These are phyloP conservation scores for Globisporangium rhizosaccharum DNA, from an alignment of 352 stramenopile genomes.

Conservation along the genomic window DNA sequence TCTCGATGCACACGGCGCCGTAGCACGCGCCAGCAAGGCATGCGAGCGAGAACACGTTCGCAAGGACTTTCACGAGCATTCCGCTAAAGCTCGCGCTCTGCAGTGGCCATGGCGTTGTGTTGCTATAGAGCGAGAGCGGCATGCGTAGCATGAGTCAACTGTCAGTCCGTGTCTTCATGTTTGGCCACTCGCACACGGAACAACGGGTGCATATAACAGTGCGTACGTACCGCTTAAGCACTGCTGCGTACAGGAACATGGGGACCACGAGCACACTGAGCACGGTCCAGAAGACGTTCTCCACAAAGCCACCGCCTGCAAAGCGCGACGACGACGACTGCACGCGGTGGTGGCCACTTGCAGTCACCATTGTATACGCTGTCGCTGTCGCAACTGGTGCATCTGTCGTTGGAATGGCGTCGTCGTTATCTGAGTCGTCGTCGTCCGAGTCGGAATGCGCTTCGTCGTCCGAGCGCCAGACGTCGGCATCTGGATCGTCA, in stretches of 20 bases:
- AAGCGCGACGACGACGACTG: conserved; percentile 20
- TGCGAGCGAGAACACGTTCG: conserved; percentile 32
- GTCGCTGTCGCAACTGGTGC: conserved; percentile 5
- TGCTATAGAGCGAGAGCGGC: neutral
- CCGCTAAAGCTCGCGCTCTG: conserved; percentile 23
- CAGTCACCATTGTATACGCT: conserved; percentile 14
- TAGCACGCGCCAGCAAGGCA: conserved; percentile 18
- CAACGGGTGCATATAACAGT: neutral
- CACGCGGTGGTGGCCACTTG: conserved; percentile 8
- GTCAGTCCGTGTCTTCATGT: no score
- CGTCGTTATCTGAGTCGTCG: neutral
- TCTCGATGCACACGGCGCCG: conserved; percentile 17
- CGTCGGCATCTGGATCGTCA: conserved; percentile 17
- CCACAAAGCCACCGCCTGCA: conserved; percentile 23
- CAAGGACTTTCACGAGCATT: conserved; percentile 25
- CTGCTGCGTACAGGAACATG: conserved; percentile 38
- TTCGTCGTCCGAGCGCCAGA: conserved; percentile 16
- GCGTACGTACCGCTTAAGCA: conserved; percentile 14
- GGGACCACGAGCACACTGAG: conserved; percentile 31
- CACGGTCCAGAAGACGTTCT: conserved; percentile 60
- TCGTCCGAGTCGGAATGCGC: conserved; percentile 12
- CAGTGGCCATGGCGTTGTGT: conserved; percentile 28
- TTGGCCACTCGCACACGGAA: no score
- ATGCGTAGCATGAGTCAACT: neutral
- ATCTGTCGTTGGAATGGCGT: neutral